phyloP scores from a whole-genome alignment of 306 rosid species.

The Cicer pinnatifidum region DNA sequence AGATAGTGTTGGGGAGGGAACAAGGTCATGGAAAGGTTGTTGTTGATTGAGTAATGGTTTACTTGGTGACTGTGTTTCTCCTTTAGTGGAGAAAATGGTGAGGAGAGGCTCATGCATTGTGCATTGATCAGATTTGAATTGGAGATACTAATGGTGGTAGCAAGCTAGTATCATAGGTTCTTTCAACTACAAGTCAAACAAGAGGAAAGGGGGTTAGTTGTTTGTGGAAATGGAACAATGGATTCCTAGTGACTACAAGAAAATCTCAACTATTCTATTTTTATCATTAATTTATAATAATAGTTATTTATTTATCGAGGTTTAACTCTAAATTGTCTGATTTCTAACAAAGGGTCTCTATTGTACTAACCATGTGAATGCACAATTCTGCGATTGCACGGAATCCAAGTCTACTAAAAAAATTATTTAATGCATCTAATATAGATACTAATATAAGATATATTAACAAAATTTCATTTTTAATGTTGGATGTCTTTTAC shows the following conservation, averaged over 20 bases:
- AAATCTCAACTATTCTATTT: too few relatives aligned
- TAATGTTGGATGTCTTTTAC: conserved; percentile 18
- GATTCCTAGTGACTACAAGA: too few relatives aligned
- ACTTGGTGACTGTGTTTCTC: conserved; percentile 36
- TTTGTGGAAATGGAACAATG: background rate
- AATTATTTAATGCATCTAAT: background rate
- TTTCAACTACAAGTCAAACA: conserved; percentile 51
- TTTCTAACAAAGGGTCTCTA: too few relatives aligned
- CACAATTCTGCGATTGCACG: too few relatives aligned
- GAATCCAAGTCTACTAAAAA: too few relatives aligned
- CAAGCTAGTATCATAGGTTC: background rate
- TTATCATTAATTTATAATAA: too few relatives aligned
- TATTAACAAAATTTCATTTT: conserved; percentile 1
- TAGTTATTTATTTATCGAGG: too few relatives aligned
- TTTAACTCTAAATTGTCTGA: too few relatives aligned
- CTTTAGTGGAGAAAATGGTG: conserved; percentile 39
- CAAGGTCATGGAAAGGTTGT: conserved; percentile 47
- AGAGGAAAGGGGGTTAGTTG: conserved; percentile 33
- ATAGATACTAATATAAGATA: background rate
- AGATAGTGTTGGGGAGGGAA: conserved; percentile 34
- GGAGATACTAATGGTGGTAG: background rate
- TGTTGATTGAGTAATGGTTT: conserved; percentile 45
- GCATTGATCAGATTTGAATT: conserved; percentile 23
- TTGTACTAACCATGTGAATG: too few relatives aligned
- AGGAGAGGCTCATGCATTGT: conserved; percentile 50